Percentiles rank a stretch among this genome's conserved stretches.
These are phyloP conservation scores for Cladophialophora chaetospira DNA, from an alignment of 2,329 filamentous ascomycete species.

Conservation along the genomic window DNA sequence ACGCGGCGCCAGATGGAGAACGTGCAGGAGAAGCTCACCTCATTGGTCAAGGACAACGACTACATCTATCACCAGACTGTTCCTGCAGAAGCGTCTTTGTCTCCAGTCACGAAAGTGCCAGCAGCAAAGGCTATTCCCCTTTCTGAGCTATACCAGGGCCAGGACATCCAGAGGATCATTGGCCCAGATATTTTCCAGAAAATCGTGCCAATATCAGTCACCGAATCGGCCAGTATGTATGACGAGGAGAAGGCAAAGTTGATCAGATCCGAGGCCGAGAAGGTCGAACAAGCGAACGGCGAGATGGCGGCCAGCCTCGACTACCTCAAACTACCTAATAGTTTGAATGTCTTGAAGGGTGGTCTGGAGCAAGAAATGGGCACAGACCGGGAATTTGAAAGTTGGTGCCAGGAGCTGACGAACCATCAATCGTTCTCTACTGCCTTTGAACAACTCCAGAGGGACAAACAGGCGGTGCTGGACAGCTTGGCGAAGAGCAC, in stretches of 20 bases:
- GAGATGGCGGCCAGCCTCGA: slow-evolving; percentile 96
- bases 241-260: slow-evolving; percentile 98
- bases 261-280: slow-evolving; percentile 87
- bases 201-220: slow-evolving; percentile 93
- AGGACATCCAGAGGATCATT: slow-evolving; percentile 95
- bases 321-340: slow-evolving; percentile 85
- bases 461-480: slow-evolving; percentile 75
- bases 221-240: slow-evolving; percentile 93
- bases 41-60: slow-evolving; percentile 88
- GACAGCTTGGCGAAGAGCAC: slow-evolving; percentile 74
- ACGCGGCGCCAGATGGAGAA: slow-evolving; percentile 78
- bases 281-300: slow-evolving; percentile 86
- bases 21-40: slow-evolving; percentile 76
- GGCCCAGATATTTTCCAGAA: slow-evolving; percentile 96
- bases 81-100: slow-evolving; percentile 78
- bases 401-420: slow-evolving; percentile 91
- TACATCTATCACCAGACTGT: slow-evolving; percentile 97
- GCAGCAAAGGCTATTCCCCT: slow-evolving; percentile 97
- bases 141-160: slow-evolving; percentile 92
- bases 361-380: slow-evolving; percentile 86
- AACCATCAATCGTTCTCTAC: slow-evolving; percentile 76
- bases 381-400: slow-evolving; percentile 87
- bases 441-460: slow-evolving; percentile 76
- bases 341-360: slow-evolving; percentile 87
- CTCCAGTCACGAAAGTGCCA: slow-evolving; percentile 83